A percentile compares a stretch with the other conserved stretches of the same genome.
Conservation (phyloP, 495 filamentous ascomycete species). For the Penicilliopsis zonata region DNA sequence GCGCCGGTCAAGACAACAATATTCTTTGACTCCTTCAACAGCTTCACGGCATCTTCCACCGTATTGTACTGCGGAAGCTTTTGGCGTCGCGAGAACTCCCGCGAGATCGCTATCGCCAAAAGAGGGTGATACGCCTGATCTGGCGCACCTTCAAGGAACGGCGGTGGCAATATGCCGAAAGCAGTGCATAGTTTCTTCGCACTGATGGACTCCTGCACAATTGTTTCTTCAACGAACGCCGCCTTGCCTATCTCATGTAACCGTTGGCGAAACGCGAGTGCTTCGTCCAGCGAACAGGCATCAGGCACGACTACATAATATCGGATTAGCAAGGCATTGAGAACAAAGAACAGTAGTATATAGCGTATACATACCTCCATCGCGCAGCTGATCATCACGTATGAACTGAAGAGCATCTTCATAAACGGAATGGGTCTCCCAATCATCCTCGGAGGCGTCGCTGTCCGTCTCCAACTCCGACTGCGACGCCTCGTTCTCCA, state of each 20-base stretch:
- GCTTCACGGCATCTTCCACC: constrained; percentile 71
- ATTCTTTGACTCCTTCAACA: constrained; percentile 64
- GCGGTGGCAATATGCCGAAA: constrained; percentile 72
- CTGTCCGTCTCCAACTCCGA: constrained; percentile 45
- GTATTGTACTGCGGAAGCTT: constrained; percentile 77
- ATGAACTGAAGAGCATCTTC: constrained; percentile 55
- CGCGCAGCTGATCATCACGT: constrained; percentile 47
- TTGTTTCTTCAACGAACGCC: constrained; percentile 60
- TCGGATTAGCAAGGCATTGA: constrained; percentile 4
- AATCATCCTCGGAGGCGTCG: constrained; percentile 48
- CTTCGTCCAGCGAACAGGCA: constrained; percentile 65
- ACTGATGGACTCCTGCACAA: constrained; percentile 53
- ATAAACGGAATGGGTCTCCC: constrained; percentile 57
- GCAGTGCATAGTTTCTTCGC: constrained; percentile 81
- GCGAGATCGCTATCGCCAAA: constrained; percentile 61
- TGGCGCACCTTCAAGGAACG: constrained; percentile 59
- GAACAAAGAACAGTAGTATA: constrained; percentile 11
- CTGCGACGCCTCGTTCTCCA: constrained; percentile 14
- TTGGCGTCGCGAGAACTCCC: constrained; percentile 70
- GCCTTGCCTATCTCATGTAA: constrained; percentile 65
- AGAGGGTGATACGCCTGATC: constrained; percentile 67
- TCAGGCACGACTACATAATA: constrained; percentile 28
- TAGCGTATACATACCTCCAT: constrained; percentile 29
- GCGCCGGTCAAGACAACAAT: constrained; percentile 92
- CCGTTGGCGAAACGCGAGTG: constrained; percentile 50